These are phyloP conservation scores for Ustilago trichophora DNA, from an alignment of 1,284 basidiomycete species.

Conservation along the genomic window DNA sequence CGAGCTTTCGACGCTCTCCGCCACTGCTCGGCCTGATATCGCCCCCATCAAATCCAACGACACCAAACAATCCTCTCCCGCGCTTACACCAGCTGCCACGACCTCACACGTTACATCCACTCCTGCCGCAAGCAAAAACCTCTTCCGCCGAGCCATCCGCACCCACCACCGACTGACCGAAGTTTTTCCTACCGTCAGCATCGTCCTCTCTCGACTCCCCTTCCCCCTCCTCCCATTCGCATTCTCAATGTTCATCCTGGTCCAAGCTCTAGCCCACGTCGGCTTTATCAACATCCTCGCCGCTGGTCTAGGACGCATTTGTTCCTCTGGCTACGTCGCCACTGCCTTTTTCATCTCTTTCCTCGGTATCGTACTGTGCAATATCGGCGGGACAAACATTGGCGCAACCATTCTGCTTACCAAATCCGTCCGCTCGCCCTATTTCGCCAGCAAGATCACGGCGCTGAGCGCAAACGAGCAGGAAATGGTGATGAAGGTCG, in stretches of 20 bases:
- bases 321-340: conserved; percentile 68
- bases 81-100: too few relatives aligned
- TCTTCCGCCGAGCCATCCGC: conserved; percentile 17
- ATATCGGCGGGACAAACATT: conserved; percentile 91
- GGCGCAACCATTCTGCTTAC: conserved; percentile 91
- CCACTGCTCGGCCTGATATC: conserved; percentile 13
- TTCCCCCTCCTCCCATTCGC: conserved; percentile 88
- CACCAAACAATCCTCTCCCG: too few relatives aligned
- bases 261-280: conserved; percentile 80
- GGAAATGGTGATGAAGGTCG: conserved; percentile 58
- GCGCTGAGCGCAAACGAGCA: conserved; percentile 11
- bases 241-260: conserved; percentile 93
- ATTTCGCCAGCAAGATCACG: conserved; percentile 26
- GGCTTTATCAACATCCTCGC: conserved; percentile 94
- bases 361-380: conserved; percentile 79
- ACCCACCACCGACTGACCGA: conserved; percentile 8
- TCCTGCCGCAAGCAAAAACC: conserved; percentile 10
- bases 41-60: not conserved
- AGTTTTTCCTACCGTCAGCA: conserved; percentile 78
- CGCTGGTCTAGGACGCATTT: conserved; percentile 72
- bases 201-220: conserved; percentile 78
- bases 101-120: not conserved
- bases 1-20: conserved; percentile 31
- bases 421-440: conserved; percentile 70
- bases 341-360: conserved; percentile 70